Conservation (phyloP, 306 rosid genomes). For the Potentilla sterilis region DNA sequence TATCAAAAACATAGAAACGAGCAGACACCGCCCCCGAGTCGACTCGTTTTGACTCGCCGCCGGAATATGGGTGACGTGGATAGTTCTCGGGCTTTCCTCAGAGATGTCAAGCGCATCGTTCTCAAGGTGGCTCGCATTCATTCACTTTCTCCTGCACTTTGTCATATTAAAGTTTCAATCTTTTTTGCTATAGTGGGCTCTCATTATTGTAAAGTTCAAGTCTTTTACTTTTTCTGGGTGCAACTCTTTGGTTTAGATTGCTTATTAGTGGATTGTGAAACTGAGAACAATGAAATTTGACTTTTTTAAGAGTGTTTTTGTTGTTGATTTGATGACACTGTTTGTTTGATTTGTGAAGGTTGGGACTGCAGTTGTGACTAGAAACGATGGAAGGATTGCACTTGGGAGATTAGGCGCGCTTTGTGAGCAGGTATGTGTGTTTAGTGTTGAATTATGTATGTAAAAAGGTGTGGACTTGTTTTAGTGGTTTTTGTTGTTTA, state of each 20-base stretch:
- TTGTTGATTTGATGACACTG: neutral
- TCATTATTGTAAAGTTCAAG: neutral
- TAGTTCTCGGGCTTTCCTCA: constrained; percentile 58
- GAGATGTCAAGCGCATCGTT: constrained; percentile 61
- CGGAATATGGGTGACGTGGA: constrained; percentile 38
- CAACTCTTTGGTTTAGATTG: neutral
- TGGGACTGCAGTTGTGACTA: constrained; percentile 69
- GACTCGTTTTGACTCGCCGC: constrained; percentile 25
- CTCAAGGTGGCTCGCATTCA: constrained; percentile 48
- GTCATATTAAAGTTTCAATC: neutral
- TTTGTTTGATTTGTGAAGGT: constrained; percentile 39
- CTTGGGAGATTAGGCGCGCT: constrained; percentile 77
- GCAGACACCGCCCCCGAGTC: constrained; percentile 16
- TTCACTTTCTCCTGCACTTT: constrained; percentile 15
- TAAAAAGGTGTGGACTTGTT: neutral
- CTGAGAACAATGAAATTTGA: neutral
- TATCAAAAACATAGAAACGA: neutral
- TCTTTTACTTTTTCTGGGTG: neutral
- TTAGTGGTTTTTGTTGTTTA: neutral
- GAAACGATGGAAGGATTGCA: constrained; percentile 58
- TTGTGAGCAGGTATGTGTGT: constrained; percentile 69
- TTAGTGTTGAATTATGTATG: neutral
- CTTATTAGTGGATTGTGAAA: neutral
- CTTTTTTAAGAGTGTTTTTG: neutral
- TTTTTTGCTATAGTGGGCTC: neutral